Percentiles rank a stretch among this genome's conserved stretches.
These are phyloP conservation scores for Huntiella moniliformis DNA, from an alignment of 2,329 filamentous ascomycete species.

Conservation along the genomic window DNA sequence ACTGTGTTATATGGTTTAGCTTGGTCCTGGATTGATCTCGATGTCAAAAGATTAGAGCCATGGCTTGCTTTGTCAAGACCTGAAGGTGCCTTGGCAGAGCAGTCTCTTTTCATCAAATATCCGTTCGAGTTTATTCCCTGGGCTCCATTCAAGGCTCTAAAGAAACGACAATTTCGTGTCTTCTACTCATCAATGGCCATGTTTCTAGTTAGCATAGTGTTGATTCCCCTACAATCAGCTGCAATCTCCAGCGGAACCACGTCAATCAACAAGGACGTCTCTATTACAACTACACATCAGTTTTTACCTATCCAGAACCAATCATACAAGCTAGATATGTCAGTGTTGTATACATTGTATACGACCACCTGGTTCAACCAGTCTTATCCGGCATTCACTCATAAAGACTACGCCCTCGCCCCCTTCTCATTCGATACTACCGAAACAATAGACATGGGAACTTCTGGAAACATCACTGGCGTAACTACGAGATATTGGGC, in stretches of 20 bases:
- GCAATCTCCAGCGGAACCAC: slow-evolving; percentile 27
- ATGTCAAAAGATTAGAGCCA: slow-evolving; percentile 39
- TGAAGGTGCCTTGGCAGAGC: slow-evolving; percentile 22
- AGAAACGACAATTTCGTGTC: slow-evolving; percentile 31
- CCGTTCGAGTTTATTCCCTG: slow-evolving; percentile 23
- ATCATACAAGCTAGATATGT: slow-evolving; percentile 15
- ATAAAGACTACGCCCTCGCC: slow-evolving; percentile 22
- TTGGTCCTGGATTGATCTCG: slow-evolving; percentile 42
- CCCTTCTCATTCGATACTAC: slow-evolving; percentile 21
- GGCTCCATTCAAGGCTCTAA: slow-evolving; percentile 18
- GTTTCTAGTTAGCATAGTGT: slow-evolving; percentile 32
- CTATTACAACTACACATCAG: slow-evolving; percentile 8
- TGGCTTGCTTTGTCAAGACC: slow-evolving; percentile 36
- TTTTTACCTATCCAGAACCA: slow-evolving; percentile 16
- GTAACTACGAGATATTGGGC: slow-evolving; percentile 19
- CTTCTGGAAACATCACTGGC: slow-evolving; percentile 16
- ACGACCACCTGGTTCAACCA: slow-evolving; percentile 29
- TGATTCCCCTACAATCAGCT: slow-evolving; percentile 36
- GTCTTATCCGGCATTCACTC: slow-evolving; percentile 24
- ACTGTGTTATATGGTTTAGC: slow-evolving; percentile 35
- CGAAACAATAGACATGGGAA: not conserved
- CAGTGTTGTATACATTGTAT: slow-evolving; percentile 26
- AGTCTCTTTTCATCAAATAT: slow-evolving; percentile 35
- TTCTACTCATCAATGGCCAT: slow-evolving; percentile 28
- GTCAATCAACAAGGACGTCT: slow-evolving; percentile 3